Evolutionary conservation across 306 rosid genomes (phyloP).

Genomic region (Oxytropis ochrocephala): DNA sequence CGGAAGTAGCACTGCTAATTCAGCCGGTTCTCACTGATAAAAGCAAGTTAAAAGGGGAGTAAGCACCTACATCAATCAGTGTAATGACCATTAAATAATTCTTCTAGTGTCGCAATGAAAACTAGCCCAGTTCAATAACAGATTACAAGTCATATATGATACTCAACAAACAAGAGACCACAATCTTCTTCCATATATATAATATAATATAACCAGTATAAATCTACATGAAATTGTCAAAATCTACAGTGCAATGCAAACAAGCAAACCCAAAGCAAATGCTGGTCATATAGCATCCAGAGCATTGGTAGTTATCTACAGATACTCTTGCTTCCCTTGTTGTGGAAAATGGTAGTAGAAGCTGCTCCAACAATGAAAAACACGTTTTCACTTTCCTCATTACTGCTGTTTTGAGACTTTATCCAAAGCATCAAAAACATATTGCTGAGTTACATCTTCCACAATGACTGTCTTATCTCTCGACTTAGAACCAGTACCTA

Average conservation of each 20-base stretch:
- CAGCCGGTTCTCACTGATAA: not conserved
- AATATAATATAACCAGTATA: not conserved
- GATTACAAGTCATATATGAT: not conserved
- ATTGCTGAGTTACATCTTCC: constrained; percentile 65
- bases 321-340: constrained; percentile 15
- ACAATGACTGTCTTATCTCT: constrained; percentile 80
- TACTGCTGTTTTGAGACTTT: constrained; percentile 50
- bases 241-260: not conserved
- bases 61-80: not conserved
- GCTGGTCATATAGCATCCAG: not conserved
- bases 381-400: not conserved
- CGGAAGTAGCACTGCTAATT: not conserved
- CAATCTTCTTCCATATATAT: not conserved
- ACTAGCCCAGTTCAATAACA: not conserved
- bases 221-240: not conserved
- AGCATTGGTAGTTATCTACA: not conserved
- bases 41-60: not conserved
- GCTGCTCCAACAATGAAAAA: constrained; percentile 1
- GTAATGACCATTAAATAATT: not conserved
- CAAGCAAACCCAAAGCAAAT: not conserved
- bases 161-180: not conserved
- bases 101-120: not conserved
- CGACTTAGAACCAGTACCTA: constrained; percentile 85
- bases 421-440: constrained; percentile 60
- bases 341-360: not conserved